These are phyloP conservation scores for Gilbertella persicaria DNA, from an alignment of 371 early-diverging fungal genomes.

Conservation along the genomic window DNA sequence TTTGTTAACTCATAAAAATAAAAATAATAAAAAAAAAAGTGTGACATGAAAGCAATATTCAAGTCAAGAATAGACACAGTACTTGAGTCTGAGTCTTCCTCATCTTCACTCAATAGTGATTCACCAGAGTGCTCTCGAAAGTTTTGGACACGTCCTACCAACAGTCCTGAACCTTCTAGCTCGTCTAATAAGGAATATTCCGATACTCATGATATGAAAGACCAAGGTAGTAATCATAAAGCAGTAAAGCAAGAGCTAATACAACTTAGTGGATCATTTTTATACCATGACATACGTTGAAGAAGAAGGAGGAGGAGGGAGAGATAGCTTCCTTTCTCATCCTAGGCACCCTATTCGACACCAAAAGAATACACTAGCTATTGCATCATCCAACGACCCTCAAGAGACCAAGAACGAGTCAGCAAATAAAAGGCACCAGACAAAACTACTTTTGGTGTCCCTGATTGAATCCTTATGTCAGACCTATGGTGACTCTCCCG, in stretches of 20 bases:
- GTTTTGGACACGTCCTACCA: slow-evolving; percentile 22
- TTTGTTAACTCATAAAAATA: too few relatives aligned
- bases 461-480: slow-evolving; percentile 84
- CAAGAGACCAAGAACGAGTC: slow-evolving; percentile 17
- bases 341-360: neutral
- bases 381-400: neutral
- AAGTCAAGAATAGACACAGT: slow-evolving; percentile 4
- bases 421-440: slow-evolving; percentile 61
- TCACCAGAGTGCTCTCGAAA: slow-evolving; percentile 21
- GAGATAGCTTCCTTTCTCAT: too few relatives aligned
- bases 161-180: slow-evolving; percentile 9
- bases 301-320: neutral
- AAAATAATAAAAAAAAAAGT: too few relatives aligned
- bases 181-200: slow-evolving; percentile 2
- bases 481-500: slow-evolving; percentile 79
- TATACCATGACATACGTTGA: neutral
- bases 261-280: neutral
- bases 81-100: slow-evolving; percentile 9
- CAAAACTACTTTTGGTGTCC: slow-evolving; percentile 71
- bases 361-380: neutral
- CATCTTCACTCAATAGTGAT: slow-evolving; percentile 6
- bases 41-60: slow-evolving; percentile 8
- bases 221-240: slow-evolving; percentile 2
- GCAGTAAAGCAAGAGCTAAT: neutral
- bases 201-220: slow-evolving; percentile 1